Evolutionary conservation across 805 yeast species (phyloP), one percentile per base, ranked within the genome.

Genomic region (Peterozyma xylosa): DNA sequence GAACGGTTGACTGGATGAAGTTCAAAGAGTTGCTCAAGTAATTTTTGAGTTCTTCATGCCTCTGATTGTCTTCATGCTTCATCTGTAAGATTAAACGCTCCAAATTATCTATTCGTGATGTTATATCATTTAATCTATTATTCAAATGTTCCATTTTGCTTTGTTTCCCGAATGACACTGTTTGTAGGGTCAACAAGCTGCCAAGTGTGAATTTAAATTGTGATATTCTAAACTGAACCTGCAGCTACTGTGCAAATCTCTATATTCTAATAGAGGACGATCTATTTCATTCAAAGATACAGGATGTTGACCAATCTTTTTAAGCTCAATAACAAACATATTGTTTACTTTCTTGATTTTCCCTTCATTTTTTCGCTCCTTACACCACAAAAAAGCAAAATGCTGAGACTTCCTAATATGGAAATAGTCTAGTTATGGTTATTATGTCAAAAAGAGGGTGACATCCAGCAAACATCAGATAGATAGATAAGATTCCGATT

Each of bases 181-280:
- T 14, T 3, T 7, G 38, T 40, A 38, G 39, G 30, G 43, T 35
- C 29, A 53, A 59, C 18, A 42, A 44, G 3, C 56, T 55, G 14
- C 59, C 56, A 13, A 52, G 51, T 33, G 49, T 38, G 18, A 39
- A 30, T 29, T 59, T 63, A 53, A 39, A 60, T 53, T 44, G 56
- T 59, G 6, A 53, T 60, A 44, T 58, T 62, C 13, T 51, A 63
- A 2, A 62, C 60, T 18, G 58, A 60, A 21, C 82, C 6, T 15
- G 11, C 32, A 11, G 13, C 32, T 17, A 30, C 41, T 32, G 36
- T 30, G 37, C 37, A 21, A 13, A 29, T 33, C 29, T 15, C 16
- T 14, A 27, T 11, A 5, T 33, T 33, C 18, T 27, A 17, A 18
- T 21, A 21, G 27, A 21, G 7, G 7, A 21, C 27, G 27, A 21